Evolutionary conservation across 1,284 basidiomycete species (phyloP).

Genomic region (Phellopilus nigrolimitatus): DNA sequence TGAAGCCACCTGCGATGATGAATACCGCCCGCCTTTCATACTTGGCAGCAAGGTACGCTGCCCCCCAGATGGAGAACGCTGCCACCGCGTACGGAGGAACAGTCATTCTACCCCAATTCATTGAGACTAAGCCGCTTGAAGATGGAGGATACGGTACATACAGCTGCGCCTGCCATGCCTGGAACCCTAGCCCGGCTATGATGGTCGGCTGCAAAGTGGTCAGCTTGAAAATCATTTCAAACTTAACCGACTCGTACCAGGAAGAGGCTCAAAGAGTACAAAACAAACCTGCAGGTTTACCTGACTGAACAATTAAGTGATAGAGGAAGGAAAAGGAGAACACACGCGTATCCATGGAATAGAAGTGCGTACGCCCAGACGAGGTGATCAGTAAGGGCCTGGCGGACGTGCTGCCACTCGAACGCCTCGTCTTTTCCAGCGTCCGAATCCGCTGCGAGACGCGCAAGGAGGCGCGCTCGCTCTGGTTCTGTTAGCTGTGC

Average conservation of each 20-base stretch:
- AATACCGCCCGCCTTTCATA: slow-evolving; percentile 48
- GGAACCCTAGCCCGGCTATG: slow-evolving; percentile 52
- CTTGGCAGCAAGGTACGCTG: slow-evolving; percentile 47
- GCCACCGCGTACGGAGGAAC: slow-evolving; percentile 56
- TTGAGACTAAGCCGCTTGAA: background rate
- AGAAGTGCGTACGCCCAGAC: slow-evolving; percentile 63
- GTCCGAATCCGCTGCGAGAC: slow-evolving; percentile 50
- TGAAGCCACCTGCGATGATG: slow-evolving; percentile 48
- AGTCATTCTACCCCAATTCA: slow-evolving; percentile 38
- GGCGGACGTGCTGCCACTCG: slow-evolving; percentile 45
- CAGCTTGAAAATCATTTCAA: background rate
- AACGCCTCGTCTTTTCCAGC: slow-evolving; percentile 45
- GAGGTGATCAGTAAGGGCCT: slow-evolving; percentile 53
- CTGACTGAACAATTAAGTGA: no score
- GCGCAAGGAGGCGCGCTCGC: slow-evolving; percentile 41
- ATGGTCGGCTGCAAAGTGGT: slow-evolving; percentile 46
- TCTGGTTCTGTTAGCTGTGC: slow-evolving; percentile 49
- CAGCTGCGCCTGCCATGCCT: slow-evolving; percentile 58
- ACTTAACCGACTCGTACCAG: slow-evolving; percentile 32
- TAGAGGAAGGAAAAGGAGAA: background rate
- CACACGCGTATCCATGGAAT: slow-evolving; percentile 56
- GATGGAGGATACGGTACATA: slow-evolving; percentile 26
- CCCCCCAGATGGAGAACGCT: slow-evolving; percentile 41
- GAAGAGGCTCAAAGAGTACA: slow-evolving; percentile 53
- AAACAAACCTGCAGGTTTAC: slow-evolving; percentile 33